Conservation (phyloP, 78 protist species). For the Dictyostelium citrinum region DNA sequence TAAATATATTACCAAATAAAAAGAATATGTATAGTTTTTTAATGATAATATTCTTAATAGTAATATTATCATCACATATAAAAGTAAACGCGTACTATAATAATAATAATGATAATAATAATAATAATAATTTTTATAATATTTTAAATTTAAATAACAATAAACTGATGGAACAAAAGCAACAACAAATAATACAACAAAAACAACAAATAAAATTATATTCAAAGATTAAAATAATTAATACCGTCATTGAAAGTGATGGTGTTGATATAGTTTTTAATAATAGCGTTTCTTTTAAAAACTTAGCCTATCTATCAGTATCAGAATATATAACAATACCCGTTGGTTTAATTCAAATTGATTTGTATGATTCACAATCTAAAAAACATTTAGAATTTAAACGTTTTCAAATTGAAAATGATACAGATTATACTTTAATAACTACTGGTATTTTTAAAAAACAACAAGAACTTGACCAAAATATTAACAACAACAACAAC, state of each 20-base stretch:
- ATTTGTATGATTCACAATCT: not conserved
- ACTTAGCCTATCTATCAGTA: slow-evolving; percentile 6
- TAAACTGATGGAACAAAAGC: not conserved
- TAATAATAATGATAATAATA: not conserved
- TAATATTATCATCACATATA: not conserved
- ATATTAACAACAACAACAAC: not conserved
- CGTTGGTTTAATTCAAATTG: not conserved
- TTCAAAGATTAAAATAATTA: slow-evolving; percentile 23
- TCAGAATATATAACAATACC: slow-evolving; percentile 61
- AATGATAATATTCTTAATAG: not conserved
- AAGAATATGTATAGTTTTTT: not conserved
- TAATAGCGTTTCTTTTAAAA: not conserved
- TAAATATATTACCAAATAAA: not conserved
- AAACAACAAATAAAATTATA: not conserved
- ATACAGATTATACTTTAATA: slow-evolving; percentile 25
- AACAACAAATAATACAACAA: not conserved
- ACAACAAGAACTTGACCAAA: too few relatives aligned
- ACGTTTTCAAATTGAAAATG: slow-evolving; percentile 12
- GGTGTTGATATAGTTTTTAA: slow-evolving; percentile 33
- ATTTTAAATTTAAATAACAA: not conserved
- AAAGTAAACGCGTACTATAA: not conserved
- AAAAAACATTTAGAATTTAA: not conserved
- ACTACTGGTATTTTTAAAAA: slow-evolving; percentile 14
- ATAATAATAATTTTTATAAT: not conserved
- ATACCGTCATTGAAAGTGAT: slow-evolving; percentile 26